A percentile compares a stretch with the other conserved stretches of the same genome.
Conservation (phyloP, 768 basidiomycete genomes). For the Xanthoconium purpureum region DNA sequence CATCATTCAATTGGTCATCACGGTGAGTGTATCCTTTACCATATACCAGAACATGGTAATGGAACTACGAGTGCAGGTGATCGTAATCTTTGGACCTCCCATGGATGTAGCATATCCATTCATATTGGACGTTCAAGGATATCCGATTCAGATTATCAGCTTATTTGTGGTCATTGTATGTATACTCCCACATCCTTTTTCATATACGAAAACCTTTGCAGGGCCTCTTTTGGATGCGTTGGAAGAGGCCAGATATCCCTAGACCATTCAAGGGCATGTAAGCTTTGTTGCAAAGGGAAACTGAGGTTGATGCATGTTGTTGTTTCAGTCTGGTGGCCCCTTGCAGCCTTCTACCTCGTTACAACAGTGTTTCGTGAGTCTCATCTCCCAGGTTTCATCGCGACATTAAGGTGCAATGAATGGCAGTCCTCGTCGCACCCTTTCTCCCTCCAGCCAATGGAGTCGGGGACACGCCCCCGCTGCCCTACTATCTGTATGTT, state of each 20-base stretch:
- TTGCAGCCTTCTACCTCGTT: conserved; percentile 53
- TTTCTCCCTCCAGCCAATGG: conserved; percentile 53
- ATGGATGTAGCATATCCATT: conserved; percentile 54
- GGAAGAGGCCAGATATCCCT: conserved; percentile 43
- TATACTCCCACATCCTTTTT: background rate
- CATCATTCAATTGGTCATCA: conserved; percentile 51
- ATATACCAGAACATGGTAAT: background rate
- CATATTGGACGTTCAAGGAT: conserved; percentile 50
- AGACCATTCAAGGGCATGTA: conserved; percentile 53
- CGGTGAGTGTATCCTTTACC: conserved; percentile 25
- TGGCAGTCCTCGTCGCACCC: conserved; percentile 49
- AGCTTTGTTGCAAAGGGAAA: background rate
- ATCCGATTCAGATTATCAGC: conserved; percentile 52
- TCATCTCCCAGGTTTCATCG: background rate
- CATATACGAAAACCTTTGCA: conserved; percentile 14
- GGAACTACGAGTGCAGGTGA: conserved; percentile 33
- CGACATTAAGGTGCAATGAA: background rate
- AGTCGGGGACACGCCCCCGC: conserved; percentile 57
- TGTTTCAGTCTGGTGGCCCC: conserved; percentile 50
- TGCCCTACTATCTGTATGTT: conserved; percentile 55
- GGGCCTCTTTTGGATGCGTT: conserved; percentile 58
- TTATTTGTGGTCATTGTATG: conserved; percentile 52
- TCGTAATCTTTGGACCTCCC: conserved; percentile 54
- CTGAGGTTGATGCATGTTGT: background rate
- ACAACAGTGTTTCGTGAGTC: conserved; percentile 49